Conservation (phyloP, 1,284 basidiomycete genomes). For the Heterobasidion irregulare region DNA sequence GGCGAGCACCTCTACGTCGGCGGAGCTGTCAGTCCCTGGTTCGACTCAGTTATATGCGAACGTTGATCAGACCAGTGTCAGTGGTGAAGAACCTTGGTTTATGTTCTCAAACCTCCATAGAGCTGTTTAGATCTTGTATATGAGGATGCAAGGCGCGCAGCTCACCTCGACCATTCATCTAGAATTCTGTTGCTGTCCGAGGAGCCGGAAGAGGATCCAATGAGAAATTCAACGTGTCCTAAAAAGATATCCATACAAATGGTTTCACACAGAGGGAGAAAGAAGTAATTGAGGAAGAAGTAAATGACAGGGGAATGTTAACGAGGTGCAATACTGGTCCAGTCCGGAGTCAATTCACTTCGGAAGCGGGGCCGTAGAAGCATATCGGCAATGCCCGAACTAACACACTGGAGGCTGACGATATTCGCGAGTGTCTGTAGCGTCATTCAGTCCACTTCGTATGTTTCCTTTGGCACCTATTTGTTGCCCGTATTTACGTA, state of each 20-base stretch:
- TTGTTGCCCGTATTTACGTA: background rate
- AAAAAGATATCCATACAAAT: constrained; percentile 13
- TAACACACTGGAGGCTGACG: too few species aligned
- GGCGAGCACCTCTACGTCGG: background rate
- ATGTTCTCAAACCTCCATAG: background rate
- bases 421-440: too few species aligned
- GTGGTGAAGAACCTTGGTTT: background rate
- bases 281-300: background rate
- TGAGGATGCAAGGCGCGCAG: background rate
- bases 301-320: background rate
- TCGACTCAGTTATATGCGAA: background rate
- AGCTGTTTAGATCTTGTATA: background rate
- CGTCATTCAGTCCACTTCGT: constrained; percentile 1
- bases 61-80: background rate
- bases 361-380: too few species aligned
- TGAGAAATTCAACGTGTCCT: constrained; percentile 22
- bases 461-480: background rate
- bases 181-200: constrained; percentile 22
- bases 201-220: constrained; percentile 18
- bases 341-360: too few species aligned
- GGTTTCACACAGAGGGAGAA: background rate
- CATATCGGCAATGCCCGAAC: too few species aligned
- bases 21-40: background rate
- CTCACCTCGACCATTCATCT: constrained; percentile 28
- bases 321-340: too few species aligned